These are phyloP conservation scores for Mucor racemosus DNA, from an alignment of 371 early-diverging fungal genomes.

Conservation along the genomic window DNA sequence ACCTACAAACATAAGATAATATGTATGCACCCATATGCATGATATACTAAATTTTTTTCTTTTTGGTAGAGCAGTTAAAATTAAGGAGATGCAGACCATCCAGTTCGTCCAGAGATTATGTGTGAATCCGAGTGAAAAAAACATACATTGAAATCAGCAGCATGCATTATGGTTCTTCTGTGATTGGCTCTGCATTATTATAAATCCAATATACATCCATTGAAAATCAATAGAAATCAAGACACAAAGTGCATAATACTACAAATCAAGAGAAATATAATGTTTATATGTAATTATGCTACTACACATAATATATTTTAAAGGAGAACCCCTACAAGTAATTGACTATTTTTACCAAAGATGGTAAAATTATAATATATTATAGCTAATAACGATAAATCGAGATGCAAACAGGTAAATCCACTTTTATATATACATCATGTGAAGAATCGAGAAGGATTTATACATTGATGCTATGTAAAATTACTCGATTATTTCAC, in stretches of 20 bases:
- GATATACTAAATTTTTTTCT: constrained; percentile 16
- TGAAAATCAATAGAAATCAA: too few species aligned
- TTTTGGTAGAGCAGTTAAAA: not conserved
- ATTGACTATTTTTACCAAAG: constrained; percentile 6
- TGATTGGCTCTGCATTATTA: constrained; percentile 14
- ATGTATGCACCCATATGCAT: constrained; percentile 79
- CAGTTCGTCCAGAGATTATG: not conserved
- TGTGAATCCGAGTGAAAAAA: not conserved
- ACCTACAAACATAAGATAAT: constrained; percentile 58
- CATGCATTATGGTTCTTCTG: constrained; percentile 16
- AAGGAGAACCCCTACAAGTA: not conserved
- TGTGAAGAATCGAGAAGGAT: not conserved
- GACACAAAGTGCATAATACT: not conserved
- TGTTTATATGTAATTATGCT: not conserved
- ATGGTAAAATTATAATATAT: constrained; percentile 4
- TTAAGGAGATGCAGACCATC: constrained; percentile 3
- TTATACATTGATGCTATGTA: too few species aligned
- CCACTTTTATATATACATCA: not conserved
- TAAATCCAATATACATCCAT: too few species aligned
- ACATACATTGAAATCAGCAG: constrained; percentile 14
- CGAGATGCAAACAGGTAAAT: not conserved
- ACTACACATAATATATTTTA: not conserved
- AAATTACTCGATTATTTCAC: too few species aligned
- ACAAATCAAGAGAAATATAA: not conserved
- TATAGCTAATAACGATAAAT: not conserved